phyloP scores from a whole-genome alignment of 495 filamentous ascomycete species.

The Tuber calosporum region DNA sequence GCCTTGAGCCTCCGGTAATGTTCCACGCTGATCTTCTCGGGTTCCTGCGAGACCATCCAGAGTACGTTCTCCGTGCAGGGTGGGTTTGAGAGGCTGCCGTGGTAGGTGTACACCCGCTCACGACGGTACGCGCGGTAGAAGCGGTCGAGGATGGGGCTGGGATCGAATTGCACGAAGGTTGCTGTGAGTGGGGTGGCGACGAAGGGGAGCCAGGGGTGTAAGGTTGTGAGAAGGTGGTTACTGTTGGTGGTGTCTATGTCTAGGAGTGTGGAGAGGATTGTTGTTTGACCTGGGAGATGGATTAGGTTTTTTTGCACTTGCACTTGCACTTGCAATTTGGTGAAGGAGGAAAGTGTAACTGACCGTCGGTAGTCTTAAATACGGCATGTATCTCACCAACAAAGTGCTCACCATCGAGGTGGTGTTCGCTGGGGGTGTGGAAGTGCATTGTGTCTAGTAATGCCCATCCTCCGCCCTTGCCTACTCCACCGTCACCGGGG shows the following conservation, averaged over 20 bases:
- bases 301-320: background rate
- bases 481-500: background rate
- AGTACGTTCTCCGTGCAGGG: conserved; percentile 6
- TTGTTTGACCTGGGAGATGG: background rate
- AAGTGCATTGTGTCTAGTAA: conserved; percentile 57
- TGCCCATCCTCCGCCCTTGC: conserved; percentile 43
- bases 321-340: too few relatives aligned
- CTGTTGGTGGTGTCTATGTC: background rate
- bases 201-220: background rate
- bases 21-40: conserved; percentile 44
- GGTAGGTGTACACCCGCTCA: conserved; percentile 16
- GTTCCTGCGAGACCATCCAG: conserved; percentile 2
- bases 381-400: conserved; percentile 62
- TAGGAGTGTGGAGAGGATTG: background rate
- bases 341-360: background rate
- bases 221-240: background rate
- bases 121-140: background rate
- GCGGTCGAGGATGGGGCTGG: background rate
- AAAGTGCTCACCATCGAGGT: conserved; percentile 48
- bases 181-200: background rate
- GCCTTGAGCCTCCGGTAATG: conserved; percentile 52
- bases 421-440: conserved; percentile 63
- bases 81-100: conserved; percentile 2
- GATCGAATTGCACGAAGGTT: background rate
- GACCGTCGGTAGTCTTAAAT: background rate